Evolutionary conservation across 805 yeast genomes (phyloP).

Genomic region (Yamadazyma sp.): DNA sequence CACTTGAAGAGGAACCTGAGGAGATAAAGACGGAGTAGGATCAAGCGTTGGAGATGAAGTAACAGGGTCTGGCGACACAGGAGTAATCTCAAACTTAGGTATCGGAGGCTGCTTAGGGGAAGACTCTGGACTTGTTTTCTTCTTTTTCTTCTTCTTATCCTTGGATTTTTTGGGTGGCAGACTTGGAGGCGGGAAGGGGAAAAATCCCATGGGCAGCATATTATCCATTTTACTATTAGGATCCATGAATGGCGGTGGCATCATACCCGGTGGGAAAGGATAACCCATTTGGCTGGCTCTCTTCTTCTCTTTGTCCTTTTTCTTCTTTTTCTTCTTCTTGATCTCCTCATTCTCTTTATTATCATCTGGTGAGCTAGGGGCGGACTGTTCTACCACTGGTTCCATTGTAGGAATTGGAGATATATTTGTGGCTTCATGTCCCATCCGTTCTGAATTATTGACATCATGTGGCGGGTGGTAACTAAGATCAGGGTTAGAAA

Average conservation of each 20-base stretch:
- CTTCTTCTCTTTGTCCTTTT: constrained; percentile 13
- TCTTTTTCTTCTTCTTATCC: constrained; percentile 20
- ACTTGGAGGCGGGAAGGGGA: constrained; percentile 18
- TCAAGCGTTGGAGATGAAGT: constrained; percentile 1
- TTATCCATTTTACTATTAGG: constrained; percentile 9
- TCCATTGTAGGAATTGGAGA: neutral
- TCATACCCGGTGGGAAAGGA: constrained; percentile 16
- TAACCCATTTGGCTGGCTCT: constrained; percentile 9
- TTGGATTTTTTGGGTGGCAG: constrained; percentile 14
- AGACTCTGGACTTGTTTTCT: constrained; percentile 16
- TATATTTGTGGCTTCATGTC: neutral
- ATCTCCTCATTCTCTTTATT: constrained; percentile 15
- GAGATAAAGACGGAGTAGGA: constrained; percentile 1
- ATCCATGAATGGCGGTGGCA: constrained; percentile 15
- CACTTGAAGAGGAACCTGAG: neutral
- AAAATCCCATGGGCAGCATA: constrained; percentile 15
- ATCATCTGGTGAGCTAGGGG: constrained; percentile 8
- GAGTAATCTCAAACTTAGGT: constrained; percentile 15
- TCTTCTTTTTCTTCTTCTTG: constrained; percentile 18
- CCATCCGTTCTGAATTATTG: neutral
- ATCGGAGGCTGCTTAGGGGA: constrained; percentile 11
- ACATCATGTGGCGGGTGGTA: neutral
- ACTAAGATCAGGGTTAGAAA: neutral
- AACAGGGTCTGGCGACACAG: constrained; percentile 1
- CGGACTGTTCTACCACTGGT: neutral